phyloP scores from a whole-genome alignment of 2,329 filamentous ascomycete genomes.

The Exophiala lecanii-corni region DNA sequence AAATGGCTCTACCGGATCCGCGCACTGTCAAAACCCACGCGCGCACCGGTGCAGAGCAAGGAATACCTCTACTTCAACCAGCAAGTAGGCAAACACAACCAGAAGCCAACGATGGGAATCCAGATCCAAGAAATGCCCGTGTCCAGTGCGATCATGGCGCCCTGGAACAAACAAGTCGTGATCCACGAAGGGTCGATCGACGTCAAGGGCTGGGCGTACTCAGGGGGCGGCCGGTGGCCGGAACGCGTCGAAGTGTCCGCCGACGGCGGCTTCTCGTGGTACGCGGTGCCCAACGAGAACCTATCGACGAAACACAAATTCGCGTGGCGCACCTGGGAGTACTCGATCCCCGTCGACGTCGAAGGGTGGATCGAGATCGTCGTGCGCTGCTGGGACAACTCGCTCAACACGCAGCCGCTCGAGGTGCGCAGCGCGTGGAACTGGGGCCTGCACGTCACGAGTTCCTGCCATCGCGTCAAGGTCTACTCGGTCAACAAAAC shows the following conservation, averaged over 20 bases:
- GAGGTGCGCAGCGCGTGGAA: slow-evolving; percentile 52
- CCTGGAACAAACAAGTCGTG: slow-evolving; percentile 55
- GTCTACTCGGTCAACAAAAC: slow-evolving; percentile 43
- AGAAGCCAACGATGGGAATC: slow-evolving; percentile 55
- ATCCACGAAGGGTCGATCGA: slow-evolving; percentile 59
- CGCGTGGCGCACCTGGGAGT: slow-evolving; percentile 62
- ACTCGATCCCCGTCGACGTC: slow-evolving; percentile 57
- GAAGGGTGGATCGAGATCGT: slow-evolving; percentile 60
- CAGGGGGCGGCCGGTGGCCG: slow-evolving; percentile 55
- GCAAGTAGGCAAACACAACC: slow-evolving; percentile 65
- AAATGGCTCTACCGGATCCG: slow-evolving; percentile 58
- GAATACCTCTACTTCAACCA: slow-evolving; percentile 67
- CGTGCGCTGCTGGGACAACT: slow-evolving; percentile 58
- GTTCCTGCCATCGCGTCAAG: slow-evolving; percentile 36
- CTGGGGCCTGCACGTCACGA: slow-evolving; percentile 39
- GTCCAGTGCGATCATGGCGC: slow-evolving; percentile 61
- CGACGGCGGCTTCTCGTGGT: slow-evolving; percentile 63
- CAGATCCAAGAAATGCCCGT: slow-evolving; percentile 71
- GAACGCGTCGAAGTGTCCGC: slow-evolving; percentile 60
- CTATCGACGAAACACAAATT: slow-evolving; percentile 59
- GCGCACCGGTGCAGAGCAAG: slow-evolving; percentile 59
- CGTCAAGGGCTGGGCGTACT: slow-evolving; percentile 56
- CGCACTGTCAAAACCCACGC: slow-evolving; percentile 52
- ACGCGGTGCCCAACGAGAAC: slow-evolving; percentile 56
- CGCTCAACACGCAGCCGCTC: slow-evolving; percentile 56